These are phyloP conservation scores for Elsinoe australis DNA, from an alignment of 2,329 filamentous ascomycete species.

Conservation along the genomic window DNA sequence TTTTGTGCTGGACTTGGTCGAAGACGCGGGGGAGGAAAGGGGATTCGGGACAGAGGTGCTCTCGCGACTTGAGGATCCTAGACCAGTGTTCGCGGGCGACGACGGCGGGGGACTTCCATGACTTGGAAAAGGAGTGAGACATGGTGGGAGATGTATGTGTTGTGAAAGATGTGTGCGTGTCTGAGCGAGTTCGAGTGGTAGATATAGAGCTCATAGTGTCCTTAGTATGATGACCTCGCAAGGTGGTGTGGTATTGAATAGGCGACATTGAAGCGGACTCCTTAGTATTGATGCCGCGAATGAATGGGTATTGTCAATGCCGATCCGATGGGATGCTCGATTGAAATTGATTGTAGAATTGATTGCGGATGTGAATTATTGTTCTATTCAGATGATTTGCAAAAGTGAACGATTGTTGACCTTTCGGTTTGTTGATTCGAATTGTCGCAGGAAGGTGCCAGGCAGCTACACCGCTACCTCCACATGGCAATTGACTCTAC, in stretches of 20 bases:
- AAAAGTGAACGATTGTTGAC: neutral
- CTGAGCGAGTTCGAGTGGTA: neutral
- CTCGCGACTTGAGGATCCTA: slow-evolving; percentile 22
- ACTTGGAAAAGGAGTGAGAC: slow-evolving; percentile 19
- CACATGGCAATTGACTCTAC: too few species aligned
- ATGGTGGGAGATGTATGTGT: slow-evolving; percentile 1
- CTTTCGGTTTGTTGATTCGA: too few species aligned
- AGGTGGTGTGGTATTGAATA: neutral
- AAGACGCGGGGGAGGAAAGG: slow-evolving; percentile 24
- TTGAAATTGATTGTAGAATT: neutral
- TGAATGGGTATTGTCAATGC: slow-evolving; percentile 15
- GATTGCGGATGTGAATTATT: neutral
- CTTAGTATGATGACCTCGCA: neutral
- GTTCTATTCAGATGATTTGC: neutral
- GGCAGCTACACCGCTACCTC: too few species aligned
- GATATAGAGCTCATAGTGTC: neutral
- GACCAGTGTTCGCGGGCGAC: slow-evolving; percentile 19
- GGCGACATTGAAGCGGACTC: neutral
- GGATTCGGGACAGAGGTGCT: slow-evolving; percentile 25
- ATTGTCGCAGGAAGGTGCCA: neutral
- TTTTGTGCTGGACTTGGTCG: slow-evolving; percentile 23
- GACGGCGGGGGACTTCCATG: slow-evolving; percentile 21
- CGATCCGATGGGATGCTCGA: neutral
- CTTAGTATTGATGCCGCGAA: neutral
- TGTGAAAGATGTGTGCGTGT: neutral